Evolutionary conservation across 495 filamentous ascomycete genomes (phyloP), one percentile per base, ranked within the genome.

Genomic region (Penicillium roqueforti): DNA sequence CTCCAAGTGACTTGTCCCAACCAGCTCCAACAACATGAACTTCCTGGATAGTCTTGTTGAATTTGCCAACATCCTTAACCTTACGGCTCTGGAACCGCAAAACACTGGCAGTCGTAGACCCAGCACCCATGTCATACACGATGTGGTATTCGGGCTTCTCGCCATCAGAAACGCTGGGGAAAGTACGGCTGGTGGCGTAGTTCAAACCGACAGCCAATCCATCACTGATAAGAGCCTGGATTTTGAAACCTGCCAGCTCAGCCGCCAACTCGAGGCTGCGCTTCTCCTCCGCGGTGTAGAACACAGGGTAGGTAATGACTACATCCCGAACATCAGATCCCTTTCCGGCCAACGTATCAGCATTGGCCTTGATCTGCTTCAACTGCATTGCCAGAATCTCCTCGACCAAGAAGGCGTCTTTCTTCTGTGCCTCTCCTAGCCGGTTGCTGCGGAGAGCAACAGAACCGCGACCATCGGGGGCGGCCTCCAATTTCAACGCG

Each of bases 351-450:
- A 96, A 65, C 42, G 75, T 73, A 72, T 96, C 88, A 6, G 93
- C 93, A 61, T 97, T 97, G 51, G 78, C 77, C 66, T 86, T 87
- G 54, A 97, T 83, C 63, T 87, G 89, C 76, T 91, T 86, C 58
- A 98, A 76, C 74, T 97, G 87, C 93, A 98, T 98, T 40, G 95
- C 92, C 70, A 98, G 66, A 61, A 98, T 77, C 76, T 98, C 93
- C 74, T 98, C 95, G 4, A 97, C 83, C 56, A 85, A 72, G 74
- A 91, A 97, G 22, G 85, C 80, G 52, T 86, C 83, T 68, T 87
- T 84, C 53, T 56, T 68, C 54, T 87, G 76, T 14, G 79, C 80
- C 14, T 76, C 70, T 0, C 80, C 78, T 47, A 95, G 86, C 41
- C 82, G 80, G 55, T 80, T 77, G 71, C 89, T 95, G 70, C 85